Evolutionary conservation across 345 rosid genomes (phyloP).

Genomic region (Brassica nigra): DNA sequence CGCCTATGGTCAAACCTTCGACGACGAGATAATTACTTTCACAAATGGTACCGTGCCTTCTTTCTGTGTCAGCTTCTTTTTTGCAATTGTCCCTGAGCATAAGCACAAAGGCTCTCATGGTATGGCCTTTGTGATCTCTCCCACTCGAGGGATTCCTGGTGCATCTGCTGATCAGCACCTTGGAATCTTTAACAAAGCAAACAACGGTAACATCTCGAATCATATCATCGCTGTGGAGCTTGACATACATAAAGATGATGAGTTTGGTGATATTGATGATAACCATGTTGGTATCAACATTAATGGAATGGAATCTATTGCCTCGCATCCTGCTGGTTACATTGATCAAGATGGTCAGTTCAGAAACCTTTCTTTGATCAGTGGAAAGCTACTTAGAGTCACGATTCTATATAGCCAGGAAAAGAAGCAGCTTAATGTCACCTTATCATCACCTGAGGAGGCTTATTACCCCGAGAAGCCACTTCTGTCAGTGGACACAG

Average conservation of each 20-base stretch:
- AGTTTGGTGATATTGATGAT: slow-evolving; percentile 18
- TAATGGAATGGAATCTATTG: slow-evolving; percentile 42
- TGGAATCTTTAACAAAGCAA: not conserved
- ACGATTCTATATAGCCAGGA: slow-evolving; percentile 52
- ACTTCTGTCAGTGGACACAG: slow-evolving; percentile 42
- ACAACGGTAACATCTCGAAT: slow-evolving; percentile 1
- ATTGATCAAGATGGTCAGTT: slow-evolving; percentile 29
- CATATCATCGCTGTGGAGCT: slow-evolving; percentile 25
- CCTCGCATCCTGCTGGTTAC: slow-evolving; percentile 46
- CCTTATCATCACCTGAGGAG: slow-evolving; percentile 37
- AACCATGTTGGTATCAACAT: slow-evolving; percentile 69
- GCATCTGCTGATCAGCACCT: slow-evolving; percentile 33
- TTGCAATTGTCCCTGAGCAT: slow-evolving; percentile 25
- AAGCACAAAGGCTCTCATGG: slow-evolving; percentile 21
- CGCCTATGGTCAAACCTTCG: slow-evolving; percentile 7
- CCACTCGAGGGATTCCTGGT: slow-evolving; percentile 12
- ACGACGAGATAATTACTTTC: not conserved
- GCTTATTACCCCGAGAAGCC: slow-evolving; percentile 40
- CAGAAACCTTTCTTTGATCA: slow-evolving; percentile 38
- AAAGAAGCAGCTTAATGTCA: slow-evolving; percentile 42
- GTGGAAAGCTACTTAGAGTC: slow-evolving; percentile 48
- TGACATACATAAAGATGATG: slow-evolving; percentile 29
- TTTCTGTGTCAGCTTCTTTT: slow-evolving; percentile 15
- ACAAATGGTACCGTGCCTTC: not conserved
- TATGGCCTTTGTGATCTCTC: slow-evolving; percentile 36